A percentile compares a stretch with the other conserved stretches of the same genome.
phyloP scores from a whole-genome alignment of 1,284 basidiomycete genomes.

The Amylostereum chailletii region DNA sequence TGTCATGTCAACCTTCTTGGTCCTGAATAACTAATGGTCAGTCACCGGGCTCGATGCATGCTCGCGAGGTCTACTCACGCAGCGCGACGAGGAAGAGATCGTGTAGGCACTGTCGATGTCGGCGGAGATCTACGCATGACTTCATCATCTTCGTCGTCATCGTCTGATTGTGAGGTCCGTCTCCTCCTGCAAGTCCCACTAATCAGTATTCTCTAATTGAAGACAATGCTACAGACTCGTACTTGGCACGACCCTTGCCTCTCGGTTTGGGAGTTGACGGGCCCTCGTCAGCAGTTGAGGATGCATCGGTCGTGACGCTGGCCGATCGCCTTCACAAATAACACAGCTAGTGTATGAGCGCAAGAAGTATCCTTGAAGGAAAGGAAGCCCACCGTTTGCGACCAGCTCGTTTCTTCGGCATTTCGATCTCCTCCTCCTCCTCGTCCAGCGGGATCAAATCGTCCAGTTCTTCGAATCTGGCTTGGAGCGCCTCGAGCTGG shows the following conservation, averaged over 20 bases:
- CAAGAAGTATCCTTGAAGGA: neutral
- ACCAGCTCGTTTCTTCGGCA: conserved; percentile 30
- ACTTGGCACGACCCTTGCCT: conserved; percentile 24
- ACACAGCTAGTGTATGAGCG: neutral
- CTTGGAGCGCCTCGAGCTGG: conserved; percentile 47
- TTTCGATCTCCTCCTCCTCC: conserved; percentile 38
- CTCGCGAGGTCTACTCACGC: conserved; percentile 20
- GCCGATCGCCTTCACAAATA: conserved; percentile 21
- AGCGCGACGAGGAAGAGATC: conserved; percentile 25
- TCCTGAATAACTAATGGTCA: conserved; percentile 18
- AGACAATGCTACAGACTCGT: conserved; percentile 1
- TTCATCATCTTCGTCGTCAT: conserved; percentile 15
- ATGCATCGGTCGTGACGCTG: conserved; percentile 24
- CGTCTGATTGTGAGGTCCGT: conserved; percentile 32
- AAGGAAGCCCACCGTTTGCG: conserved; percentile 21
- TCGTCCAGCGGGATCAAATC: conserved; percentile 38
- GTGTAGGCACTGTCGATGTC: conserved; percentile 18
- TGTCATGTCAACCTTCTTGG: conserved; percentile 13
- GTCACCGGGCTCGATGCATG: neutral
- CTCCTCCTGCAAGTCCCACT: conserved; percentile 18
- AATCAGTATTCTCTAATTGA: neutral
- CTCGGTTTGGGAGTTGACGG: conserved; percentile 16
- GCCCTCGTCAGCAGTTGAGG: conserved; percentile 19
- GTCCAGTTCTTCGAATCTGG: conserved; percentile 62
- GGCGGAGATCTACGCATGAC: conserved; percentile 13